Base-by-base conservation (phyloP, 2,329 filamentous ascomycete genomes). In the Seiridium cupressi region DNA sequence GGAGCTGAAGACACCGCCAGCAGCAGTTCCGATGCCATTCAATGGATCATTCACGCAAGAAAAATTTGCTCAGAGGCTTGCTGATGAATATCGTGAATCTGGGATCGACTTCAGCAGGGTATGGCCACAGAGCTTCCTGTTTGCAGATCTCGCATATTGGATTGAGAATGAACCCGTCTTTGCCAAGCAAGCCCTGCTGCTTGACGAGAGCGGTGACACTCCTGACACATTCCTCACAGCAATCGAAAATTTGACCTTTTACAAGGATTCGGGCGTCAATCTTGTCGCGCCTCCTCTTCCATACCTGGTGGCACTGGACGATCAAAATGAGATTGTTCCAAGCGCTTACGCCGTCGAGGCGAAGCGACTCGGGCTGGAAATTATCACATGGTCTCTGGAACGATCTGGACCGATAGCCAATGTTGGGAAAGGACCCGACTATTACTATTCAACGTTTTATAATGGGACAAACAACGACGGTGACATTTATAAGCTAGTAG, bases 321-420 rank as follows among this genome's bases (percentile, higher is more conserved):
- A 77, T 32, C 74, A 79, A 4, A 79, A 80, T 62, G 79, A 81
- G 64, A 86, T 90, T 46, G 79, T 89, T 5, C 85, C 88, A 4
- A 88, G 84, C 49, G 76, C 74, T 44, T 92, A 91, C 65, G 88
- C 89, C 4, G 76, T 74, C 49, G 79, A 79, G 53, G 87, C 86
- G 26, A 86, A 85, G 69, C 76, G 82, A 64, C 81, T 86, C 5
- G 86, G 85, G 0, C 75, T 91, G 48, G 80, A 88, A 54, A 84
- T 91, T 61, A 81, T 91, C 47, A 82, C 87, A 0, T 92, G 89
- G 89, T 85, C 82, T 6, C 80, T 90, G 51, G 89, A 92, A 74
- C 81, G 89, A 36, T 87, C 84, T 0, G 85, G 85, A 0, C 86
- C 85, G 60, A 72, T 89, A 58, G 78, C 78, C 26, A 78, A 83